phyloP scores from a whole-genome alignment of 257 asterid species.

The Ehretia macrophylla region DNA sequence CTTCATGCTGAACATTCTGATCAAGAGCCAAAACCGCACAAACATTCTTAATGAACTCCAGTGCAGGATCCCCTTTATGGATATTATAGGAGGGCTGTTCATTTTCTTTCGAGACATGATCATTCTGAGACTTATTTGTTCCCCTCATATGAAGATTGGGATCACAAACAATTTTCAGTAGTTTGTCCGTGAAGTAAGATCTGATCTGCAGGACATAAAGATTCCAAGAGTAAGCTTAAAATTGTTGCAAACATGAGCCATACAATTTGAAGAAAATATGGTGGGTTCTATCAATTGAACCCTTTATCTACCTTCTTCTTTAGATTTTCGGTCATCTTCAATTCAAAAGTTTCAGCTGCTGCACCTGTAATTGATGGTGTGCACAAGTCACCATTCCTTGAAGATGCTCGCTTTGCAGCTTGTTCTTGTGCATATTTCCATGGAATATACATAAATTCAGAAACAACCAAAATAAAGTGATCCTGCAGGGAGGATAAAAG shows the following conservation, averaged over 20 bases:
- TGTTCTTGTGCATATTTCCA: conserved; percentile 93
- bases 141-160: conserved; percentile 56
- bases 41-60: conserved; percentile 87
- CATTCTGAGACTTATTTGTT: conserved; percentile 40
- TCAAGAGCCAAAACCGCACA: conserved; percentile 94
- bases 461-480: conserved; percentile 76
- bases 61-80: conserved; percentile 69
- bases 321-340: conserved; percentile 61
- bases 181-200: conserved; percentile 80
- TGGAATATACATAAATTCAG: conserved; percentile 81
- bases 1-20: conserved; percentile 90
- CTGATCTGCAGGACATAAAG: conserved; percentile 51
- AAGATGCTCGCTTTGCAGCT: conserved; percentile 53
- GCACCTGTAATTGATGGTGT: conserved; percentile 94
- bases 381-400: conserved; percentile 51
- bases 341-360: conserved; percentile 79
- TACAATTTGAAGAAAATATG: conserved; percentile 3
- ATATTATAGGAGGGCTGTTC: conserved; percentile 31
- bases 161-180: conserved; percentile 76
- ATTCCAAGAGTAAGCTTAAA: conserved; percentile 6
- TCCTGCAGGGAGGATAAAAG: conserved; percentile 47
- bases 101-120: conserved; percentile 32
- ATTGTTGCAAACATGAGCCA: conserved; percentile 2
- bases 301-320: conserved; percentile 55
- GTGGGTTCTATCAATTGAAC: neutral